Percentiles rank a stretch among this genome's conserved stretches.
phyloP scores from a whole-genome alignment of 108 stramenopile genomes.

The Poteriospumella lacustris region DNA sequence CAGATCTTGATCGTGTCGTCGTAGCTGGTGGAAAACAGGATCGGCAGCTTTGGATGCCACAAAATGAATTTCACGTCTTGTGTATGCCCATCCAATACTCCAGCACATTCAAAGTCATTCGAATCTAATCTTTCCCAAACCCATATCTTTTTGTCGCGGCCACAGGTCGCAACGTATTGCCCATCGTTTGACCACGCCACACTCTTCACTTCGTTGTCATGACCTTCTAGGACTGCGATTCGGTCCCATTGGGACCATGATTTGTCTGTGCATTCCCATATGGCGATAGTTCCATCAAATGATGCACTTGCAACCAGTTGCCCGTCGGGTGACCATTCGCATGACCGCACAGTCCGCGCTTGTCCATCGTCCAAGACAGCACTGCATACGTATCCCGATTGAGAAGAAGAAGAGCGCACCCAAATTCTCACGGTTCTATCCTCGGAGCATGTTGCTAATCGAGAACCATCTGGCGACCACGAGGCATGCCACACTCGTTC shows the following conservation, averaged over 20 bases:
- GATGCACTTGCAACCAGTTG: conserved; percentile 68
- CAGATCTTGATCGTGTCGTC: conserved; percentile 85
- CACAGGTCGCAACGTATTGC: conserved; percentile 79
- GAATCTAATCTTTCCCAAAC: conserved; percentile 80
- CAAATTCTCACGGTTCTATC: conserved; percentile 48
- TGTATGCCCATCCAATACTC: conserved; percentile 87
- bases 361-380: conserved; percentile 53
- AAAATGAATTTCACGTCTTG: conserved; percentile 85
- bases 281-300: conserved; percentile 79
- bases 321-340: conserved; percentile 59
- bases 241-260: conserved; percentile 63
- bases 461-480: conserved; percentile 50
- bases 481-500: conserved; percentile 60
- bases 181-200: conserved; percentile 82
- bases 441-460: conserved; percentile 51
- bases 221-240: conserved; percentile 73
- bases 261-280: conserved; percentile 65
- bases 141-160: conserved; percentile 96
- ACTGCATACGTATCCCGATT: conserved; percentile 30
- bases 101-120: conserved; percentile 79
- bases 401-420: not conserved
- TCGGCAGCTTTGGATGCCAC: conserved; percentile 78
- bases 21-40: conserved; percentile 74
- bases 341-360: conserved; percentile 53
- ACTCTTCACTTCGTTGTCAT: conserved; percentile 89